Base-by-base conservation (phyloP, 805 yeast genomes). In the Wickerhamiella siamensis region DNA sequence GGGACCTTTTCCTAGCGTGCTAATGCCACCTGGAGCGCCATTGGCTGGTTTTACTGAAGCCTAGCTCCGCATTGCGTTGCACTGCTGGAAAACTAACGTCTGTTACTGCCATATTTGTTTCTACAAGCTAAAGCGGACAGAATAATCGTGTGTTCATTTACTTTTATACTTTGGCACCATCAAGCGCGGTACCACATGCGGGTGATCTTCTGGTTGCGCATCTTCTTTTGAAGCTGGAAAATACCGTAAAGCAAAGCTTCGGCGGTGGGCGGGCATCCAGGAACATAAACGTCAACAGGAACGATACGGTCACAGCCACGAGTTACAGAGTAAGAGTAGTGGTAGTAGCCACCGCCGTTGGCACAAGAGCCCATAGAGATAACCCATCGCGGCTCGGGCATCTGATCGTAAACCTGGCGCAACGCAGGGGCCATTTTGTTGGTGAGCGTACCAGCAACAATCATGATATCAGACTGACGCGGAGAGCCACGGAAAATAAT, bases 371-470 rank as follows among this genome's bases (percentile, higher is more conserved):
- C 94, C 94, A 83, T 83, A 43, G 91, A 80, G 53, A 83, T 83
- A 40, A 83, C 94, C 94, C 94, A 83, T 65, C 87, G 76, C 37
- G 94, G 94, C 53, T 80, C 91, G 29, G 94, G 84, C 94, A 83
- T 83, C 65, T 83, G 94, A 62, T 83, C 94, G 62, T 83, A 83
- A 27, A 83, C 94, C 66, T 82, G 91, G 67, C 94, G 78, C 61
- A 83, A 69, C 20, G 91, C 91, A 33, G 94, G 94, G 2, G 94
- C 94, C 94, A 83, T 83, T 66, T 83, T 83, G 62, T 83, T 83
- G 48, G 94, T 83, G 51, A 83, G 74, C 2, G 94, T 83, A 33
- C 94, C 94, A 2, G 94, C 94, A 43, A 83, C 91, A 64, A 83
- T 83, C 81, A 83, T 81, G 50, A 83, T 79, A 71, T 83, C 94